Conservation (phyloP, 1,139 yeast genomes). For the Magnusiomyces magnusii region DNA sequence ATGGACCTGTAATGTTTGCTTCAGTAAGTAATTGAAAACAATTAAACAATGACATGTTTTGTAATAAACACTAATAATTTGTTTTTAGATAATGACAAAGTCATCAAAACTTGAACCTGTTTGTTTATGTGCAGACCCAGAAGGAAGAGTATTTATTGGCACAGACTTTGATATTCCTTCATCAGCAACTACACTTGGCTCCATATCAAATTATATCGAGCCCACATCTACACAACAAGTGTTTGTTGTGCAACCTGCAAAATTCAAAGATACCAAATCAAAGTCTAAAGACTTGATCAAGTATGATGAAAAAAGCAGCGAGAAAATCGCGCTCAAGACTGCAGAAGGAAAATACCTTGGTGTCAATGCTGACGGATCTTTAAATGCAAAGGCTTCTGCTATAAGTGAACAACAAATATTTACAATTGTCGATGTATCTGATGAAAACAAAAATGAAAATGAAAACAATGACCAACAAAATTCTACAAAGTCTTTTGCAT, state of each 20-base stretch:
- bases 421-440: slow-evolving; percentile 18
- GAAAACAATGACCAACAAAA: background rate
- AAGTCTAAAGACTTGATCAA: background rate
- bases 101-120: slow-evolving; percentile 12
- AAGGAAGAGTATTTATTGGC: slow-evolving; percentile 21
- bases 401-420: slow-evolving; percentile 36
- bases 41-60: background rate
- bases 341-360: slow-evolving; percentile 32
- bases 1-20: slow-evolving; percentile 35
- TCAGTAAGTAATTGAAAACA: slow-evolving; percentile 15
- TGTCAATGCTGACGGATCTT: slow-evolving; percentile 21
- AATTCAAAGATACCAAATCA: slow-evolving; percentile 14
- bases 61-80: background rate
- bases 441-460: background rate
- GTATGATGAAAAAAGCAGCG: background rate
- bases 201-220: slow-evolving; percentile 26
- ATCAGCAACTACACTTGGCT: slow-evolving; percentile 9
- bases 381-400: slow-evolving; percentile 34
- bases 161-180: slow-evolving; percentile 20
- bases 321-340: slow-evolving; percentile 31
- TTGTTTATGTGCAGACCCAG: slow-evolving; percentile 24
- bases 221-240: slow-evolving; percentile 38
- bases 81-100: slow-evolving; percentile 1
- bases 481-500: slow-evolving; percentile 18
- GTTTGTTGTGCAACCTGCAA: slow-evolving; percentile 31